Evolutionary conservation across 2,329 filamentous ascomycete species (phyloP).

Genomic region (Plenodomus lindquistii): DNA sequence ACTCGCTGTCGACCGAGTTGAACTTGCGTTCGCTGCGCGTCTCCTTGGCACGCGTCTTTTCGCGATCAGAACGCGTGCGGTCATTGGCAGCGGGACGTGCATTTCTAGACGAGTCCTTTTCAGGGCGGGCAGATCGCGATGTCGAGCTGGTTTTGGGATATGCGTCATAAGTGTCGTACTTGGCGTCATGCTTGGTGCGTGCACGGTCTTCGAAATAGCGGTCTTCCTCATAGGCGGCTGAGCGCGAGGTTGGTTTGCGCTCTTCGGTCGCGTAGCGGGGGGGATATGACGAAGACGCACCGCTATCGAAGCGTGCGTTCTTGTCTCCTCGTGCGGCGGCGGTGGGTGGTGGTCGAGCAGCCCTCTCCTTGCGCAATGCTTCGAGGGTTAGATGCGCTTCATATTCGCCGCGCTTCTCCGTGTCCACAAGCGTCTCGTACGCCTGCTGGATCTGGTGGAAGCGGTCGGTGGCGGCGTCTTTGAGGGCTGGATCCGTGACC

Average conservation of each 20-base stretch:
- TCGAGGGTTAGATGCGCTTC: slow-evolving; percentile 74
- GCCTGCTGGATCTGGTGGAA: slow-evolving; percentile 93
- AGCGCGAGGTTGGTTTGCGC: slow-evolving; percentile 23
- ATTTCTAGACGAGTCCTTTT: slow-evolving; percentile 32
- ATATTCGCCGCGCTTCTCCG: slow-evolving; percentile 72
- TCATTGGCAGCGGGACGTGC: slow-evolving; percentile 39
- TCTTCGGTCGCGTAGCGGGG: slow-evolving; percentile 39
- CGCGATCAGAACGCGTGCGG: slow-evolving; percentile 45
- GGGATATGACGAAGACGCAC: slow-evolving; percentile 10
- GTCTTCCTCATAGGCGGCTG: slow-evolving; percentile 33
- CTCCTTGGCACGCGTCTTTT: slow-evolving; percentile 46
- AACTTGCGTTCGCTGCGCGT: slow-evolving; percentile 46
- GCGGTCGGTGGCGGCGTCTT: slow-evolving; percentile 78
- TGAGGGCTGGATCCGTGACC: slow-evolving; percentile 75
- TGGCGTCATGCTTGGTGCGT: slow-evolving; percentile 45
- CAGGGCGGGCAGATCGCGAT: slow-evolving; percentile 28
- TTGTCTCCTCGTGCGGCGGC: slow-evolving; percentile 31
- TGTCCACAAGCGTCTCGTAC: slow-evolving; percentile 86
- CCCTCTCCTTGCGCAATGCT: slow-evolving; percentile 63
- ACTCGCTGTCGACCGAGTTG: slow-evolving; percentile 37
- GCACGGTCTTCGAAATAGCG: slow-evolving; percentile 47
- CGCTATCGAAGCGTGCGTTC: slow-evolving; percentile 40
- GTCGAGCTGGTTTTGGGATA: slow-evolving; percentile 34
- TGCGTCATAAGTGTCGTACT: slow-evolving; percentile 47
- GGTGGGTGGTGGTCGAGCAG: slow-evolving; percentile 44